Evolutionary conservation across 228 moss, liverwort and hornwort genomes (phyloP).

Genomic region (Sphagnum fallax): DNA sequence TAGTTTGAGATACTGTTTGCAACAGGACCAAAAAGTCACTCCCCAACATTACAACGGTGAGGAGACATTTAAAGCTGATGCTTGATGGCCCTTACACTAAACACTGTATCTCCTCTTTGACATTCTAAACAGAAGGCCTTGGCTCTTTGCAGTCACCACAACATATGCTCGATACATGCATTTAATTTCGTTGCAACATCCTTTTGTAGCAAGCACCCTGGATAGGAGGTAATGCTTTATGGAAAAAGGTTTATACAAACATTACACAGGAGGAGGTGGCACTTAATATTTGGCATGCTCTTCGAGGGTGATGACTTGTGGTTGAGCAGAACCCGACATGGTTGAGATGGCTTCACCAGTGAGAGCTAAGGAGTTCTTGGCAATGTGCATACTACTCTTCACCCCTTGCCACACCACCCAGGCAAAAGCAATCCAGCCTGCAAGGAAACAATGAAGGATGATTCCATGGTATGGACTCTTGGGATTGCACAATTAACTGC

Average conservation of each 20-base stretch:
- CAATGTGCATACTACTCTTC: conserved; percentile 23
- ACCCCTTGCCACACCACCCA: conserved; percentile 59
- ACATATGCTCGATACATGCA: no score
- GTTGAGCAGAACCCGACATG: conserved; percentile 6
- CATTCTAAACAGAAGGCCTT: no score
- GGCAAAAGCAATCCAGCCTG: conserved; percentile 84
- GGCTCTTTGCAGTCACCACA: no score
- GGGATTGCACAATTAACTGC: no score
- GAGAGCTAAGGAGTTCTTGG: conserved; percentile 11
- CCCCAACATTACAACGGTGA: no score
- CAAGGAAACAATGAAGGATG: neutral
- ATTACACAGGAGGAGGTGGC: neutral
- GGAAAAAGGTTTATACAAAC: neutral
- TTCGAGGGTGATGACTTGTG: neutral
- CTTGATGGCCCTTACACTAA: no score
- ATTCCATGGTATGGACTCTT: no score
- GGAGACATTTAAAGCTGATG: no score
- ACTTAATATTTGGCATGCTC: neutral
- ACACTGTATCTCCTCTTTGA: no score
- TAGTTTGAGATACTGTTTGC: no score
- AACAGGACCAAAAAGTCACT: no score
- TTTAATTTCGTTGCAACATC: no score
- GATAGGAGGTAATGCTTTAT: neutral
- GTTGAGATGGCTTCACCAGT: conserved; percentile 17
- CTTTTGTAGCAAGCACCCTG: neutral